Base-by-base conservation (phyloP, 305 asterid genomes). In the Fraxinus sp. region DNA sequence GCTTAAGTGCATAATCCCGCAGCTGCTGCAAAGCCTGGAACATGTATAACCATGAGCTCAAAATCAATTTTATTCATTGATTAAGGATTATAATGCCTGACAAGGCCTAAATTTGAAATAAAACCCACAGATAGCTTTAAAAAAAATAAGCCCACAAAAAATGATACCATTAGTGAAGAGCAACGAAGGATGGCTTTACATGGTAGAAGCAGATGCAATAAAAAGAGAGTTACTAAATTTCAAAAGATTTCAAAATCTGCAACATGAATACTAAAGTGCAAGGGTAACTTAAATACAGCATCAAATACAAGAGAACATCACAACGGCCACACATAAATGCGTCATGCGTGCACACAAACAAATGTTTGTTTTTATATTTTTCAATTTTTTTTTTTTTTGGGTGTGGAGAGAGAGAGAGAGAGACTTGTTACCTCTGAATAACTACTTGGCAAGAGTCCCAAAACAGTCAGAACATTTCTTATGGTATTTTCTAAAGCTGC, bases 401-500 rank as follows among this genome's bases (percentile, higher is more conserved):
- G 28, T 71, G 66, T 14, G 49, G n/a, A 49, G 5, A 55, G 30
- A 30, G 59, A 37, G 66, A 36, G 75, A 80, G 79, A 80, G 24
- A 10, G 9, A 75, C 41, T 46, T 26, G 35, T 62, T 89, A 95
- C 98, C 99, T 91, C 91, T 0, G 89, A 85, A 80, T 92, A 97
- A 85, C 92, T 91, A 84, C 86, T 83, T 7, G 98, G 98, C 87
- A 88, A 80, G 86, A 97, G 96, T 82, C 99, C 99, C 89, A 93
- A 79, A 83, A 92, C 83, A 73, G 85, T 39, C 79, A 97, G 91
- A 86, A 88, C 91, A 78, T 84, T 84, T 85, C 89, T 86, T 74
- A 91, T 82, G 22, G 94, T 41, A 86, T 83, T 92, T 82, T 89
- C 98, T 78, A 97, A 86, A 87, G 97, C 96, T 44, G 87, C 93